Conservation (phyloP, 305 asterid genomes). For the Fraxinus ornus region DNA sequence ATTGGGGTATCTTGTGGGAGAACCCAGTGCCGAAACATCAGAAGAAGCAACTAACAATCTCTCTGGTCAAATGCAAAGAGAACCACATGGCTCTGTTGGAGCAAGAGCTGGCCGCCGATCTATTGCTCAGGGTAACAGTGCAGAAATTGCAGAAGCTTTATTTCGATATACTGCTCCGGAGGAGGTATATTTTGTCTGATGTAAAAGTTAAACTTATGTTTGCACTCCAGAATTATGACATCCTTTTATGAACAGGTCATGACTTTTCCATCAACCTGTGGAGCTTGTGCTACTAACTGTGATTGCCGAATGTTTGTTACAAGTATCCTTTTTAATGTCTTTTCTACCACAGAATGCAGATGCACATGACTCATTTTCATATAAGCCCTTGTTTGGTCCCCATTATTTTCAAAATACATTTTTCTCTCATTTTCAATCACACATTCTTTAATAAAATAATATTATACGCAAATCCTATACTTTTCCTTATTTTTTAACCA, state of each 20-base stretch:
- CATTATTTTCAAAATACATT: too few species aligned
- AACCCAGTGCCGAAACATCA: slow-evolving; percentile 35
- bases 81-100: slow-evolving; percentile 94
- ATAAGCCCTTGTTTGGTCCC: not conserved
- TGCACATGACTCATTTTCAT: not conserved
- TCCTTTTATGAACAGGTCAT: slow-evolving; percentile 59
- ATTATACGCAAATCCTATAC: too few species aligned
- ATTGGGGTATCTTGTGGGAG: slow-evolving; percentile 65
- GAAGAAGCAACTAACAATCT: slow-evolving; percentile 24
- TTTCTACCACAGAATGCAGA: not conserved
- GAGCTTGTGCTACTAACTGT: slow-evolving; percentile 64
- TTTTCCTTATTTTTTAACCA: too few species aligned
- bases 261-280: slow-evolving; percentile 88
- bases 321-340: slow-evolving; percentile 59
- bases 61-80: slow-evolving; percentile 35
- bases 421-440: too few species aligned
- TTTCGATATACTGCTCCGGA: slow-evolving; percentile 92
- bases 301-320: slow-evolving; percentile 89
- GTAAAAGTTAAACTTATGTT: not conserved
- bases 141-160: slow-evolving; percentile 73
- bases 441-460: too few species aligned
- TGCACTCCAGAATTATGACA: not conserved
- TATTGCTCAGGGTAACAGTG: slow-evolving; percentile 85
- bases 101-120: slow-evolving; percentile 80
- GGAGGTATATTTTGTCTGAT: slow-evolving; percentile 50